phyloP scores from a whole-genome alignment of 2,329 filamentous ascomycete genomes.

The Davidsoniella neocaledoniae region DNA sequence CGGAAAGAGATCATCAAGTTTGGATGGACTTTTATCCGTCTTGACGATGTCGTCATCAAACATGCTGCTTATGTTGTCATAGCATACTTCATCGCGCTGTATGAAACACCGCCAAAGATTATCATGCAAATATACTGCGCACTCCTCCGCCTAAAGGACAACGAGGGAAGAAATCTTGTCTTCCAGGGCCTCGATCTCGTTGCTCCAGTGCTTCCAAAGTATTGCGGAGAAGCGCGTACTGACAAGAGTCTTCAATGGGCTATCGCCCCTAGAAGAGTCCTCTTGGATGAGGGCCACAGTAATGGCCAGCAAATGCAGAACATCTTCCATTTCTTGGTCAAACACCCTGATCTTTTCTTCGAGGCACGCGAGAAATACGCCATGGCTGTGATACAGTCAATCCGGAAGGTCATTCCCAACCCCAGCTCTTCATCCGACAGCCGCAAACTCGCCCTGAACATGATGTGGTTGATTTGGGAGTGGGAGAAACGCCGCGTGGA shows the following conservation, averaged over 20 bases:
- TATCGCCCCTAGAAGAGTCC: constrained; percentile 71
- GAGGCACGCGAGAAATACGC: constrained; percentile 87
- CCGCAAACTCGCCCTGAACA: constrained; percentile 75
- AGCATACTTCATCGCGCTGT: constrained; percentile 92
- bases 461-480: constrained; percentile 79
- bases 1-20: constrained; percentile 99
- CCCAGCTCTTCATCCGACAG: constrained; percentile 78
- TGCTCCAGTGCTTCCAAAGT: constrained; percentile 80
- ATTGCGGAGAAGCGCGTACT: constrained; percentile 49
- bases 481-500: constrained; percentile 80
- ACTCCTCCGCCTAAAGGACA: constrained; percentile 80
- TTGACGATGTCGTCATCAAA: constrained; percentile 99
- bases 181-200: constrained; percentile 89
- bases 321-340: constrained; percentile 92
- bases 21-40: constrained; percentile 91
- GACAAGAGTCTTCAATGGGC: constrained; percentile 77
- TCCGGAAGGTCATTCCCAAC: constrained; percentile 73
- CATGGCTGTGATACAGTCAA: constrained; percentile 69
- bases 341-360: constrained; percentile 85
- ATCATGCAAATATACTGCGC: constrained; percentile 90
- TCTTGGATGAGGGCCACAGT: constrained; percentile 73
- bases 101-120: constrained; percentile 92
- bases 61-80: constrained; percentile 95
- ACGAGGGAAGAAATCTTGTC: constrained; percentile 79
- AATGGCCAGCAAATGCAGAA: constrained; percentile 92